Evolutionary conservation across 768 basidiomycete genomes (phyloP).

Genomic region (Podaxis mareebaensis): DNA sequence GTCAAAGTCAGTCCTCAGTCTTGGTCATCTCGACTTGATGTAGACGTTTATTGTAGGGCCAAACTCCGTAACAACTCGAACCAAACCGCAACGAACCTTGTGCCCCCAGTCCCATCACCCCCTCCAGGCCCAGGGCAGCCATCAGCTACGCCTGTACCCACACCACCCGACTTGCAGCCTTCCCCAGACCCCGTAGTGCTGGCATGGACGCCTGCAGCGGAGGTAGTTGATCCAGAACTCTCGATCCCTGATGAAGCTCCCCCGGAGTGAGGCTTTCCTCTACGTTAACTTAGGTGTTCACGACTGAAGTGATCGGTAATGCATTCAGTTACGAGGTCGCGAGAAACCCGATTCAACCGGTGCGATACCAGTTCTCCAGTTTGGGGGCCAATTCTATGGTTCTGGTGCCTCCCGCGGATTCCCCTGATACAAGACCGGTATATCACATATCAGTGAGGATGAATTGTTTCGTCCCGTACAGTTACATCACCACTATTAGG

Average conservation of each 20-base stretch:
- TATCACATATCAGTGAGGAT: constrained; percentile 33
- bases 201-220: neutral
- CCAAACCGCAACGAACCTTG: neutral
- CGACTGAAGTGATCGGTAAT: neutral
- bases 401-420: constrained; percentile 22
- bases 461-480: constrained; percentile 36
- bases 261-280: neutral
- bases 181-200: neutral
- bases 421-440: constrained; percentile 24
- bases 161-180: neutral
- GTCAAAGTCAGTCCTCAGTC: neutral
- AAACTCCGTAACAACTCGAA: neutral
- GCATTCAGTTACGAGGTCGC: neutral
- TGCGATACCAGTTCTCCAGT: neutral
- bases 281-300: neutral
- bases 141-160: neutral
- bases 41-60: neutral
- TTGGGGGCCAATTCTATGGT: constrained; percentile 21
- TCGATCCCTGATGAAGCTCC: neutral
- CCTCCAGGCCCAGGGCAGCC: neutral
- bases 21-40: neutral
- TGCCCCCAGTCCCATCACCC: neutral
- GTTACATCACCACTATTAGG: constrained; percentile 33
- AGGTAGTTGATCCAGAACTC: neutral
- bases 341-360: neutral